These are phyloP conservation scores for Cinchona pubescens DNA, from an alignment of 257 asterid species.

Conservation along the genomic window DNA sequence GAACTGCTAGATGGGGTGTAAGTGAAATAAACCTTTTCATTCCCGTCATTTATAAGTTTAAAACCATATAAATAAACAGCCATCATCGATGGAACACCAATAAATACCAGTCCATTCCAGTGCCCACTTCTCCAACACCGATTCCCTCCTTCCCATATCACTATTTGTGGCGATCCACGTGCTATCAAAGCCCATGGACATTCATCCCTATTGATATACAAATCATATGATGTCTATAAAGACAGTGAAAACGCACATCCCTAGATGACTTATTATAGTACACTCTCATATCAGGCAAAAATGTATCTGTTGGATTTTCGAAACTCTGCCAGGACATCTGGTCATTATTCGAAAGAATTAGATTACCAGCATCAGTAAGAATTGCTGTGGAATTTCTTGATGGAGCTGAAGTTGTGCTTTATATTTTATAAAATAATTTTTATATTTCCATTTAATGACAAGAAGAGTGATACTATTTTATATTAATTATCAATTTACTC, in stretches of 20 bases:
- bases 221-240: slow-evolving; percentile 62
- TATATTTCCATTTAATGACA: too few species aligned
- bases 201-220: slow-evolving; percentile 59
- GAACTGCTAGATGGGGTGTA: slow-evolving; percentile 34
- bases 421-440: too few species aligned
- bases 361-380: slow-evolving; percentile 48
- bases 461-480: too few species aligned
- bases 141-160: slow-evolving; percentile 61
- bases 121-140: slow-evolving; percentile 81
- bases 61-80: slow-evolving; percentile 45
- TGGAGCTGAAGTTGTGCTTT: slow-evolving; percentile 5
- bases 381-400: slow-evolving; percentile 39
- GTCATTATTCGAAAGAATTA: slow-evolving; percentile 19
- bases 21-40: slow-evolving; percentile 27
- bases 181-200: slow-evolving; percentile 66
- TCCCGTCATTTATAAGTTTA: slow-evolving; percentile 24
- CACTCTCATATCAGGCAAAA: slow-evolving; percentile 54
- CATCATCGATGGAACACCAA: slow-evolving; percentile 44
- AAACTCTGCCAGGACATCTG: slow-evolving; percentile 55
- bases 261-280: slow-evolving; percentile 16
- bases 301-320: slow-evolving; percentile 55
- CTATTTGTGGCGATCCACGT: slow-evolving; percentile 65
- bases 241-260: slow-evolving; percentile 43
- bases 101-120: slow-evolving; percentile 49
- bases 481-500: too few species aligned